phyloP scores from a whole-genome alignment of 2,329 filamentous ascomycete genomes.

The Diaporthe sp. region DNA sequence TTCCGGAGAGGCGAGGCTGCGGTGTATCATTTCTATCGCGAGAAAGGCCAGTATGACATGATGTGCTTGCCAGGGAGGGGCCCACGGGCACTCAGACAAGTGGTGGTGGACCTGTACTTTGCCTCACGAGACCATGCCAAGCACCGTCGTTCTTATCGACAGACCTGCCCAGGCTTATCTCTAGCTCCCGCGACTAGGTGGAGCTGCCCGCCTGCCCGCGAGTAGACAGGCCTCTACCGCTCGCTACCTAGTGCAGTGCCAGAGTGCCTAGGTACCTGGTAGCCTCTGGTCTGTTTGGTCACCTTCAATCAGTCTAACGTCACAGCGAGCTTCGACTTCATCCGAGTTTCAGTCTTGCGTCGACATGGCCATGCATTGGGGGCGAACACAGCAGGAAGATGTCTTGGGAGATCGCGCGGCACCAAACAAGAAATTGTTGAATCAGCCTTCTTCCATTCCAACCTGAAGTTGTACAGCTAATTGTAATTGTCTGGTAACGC shows the following conservation, averaged over 20 bases:
- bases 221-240: neutral
- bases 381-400: neutral
- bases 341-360: neutral
- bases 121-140: constrained; percentile 33
- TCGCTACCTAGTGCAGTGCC: neutral
- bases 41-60: constrained; percentile 20
- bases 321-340: neutral
- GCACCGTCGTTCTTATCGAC: constrained; percentile 18
- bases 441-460: neutral
- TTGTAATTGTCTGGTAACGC: neutral
- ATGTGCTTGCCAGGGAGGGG: constrained; percentile 27
- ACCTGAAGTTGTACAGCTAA: neutral
- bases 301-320: neutral
- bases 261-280: neutral
- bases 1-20: constrained; percentile 24
- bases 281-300: neutral
- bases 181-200: constrained; percentile 18
- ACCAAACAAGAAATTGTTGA: neutral
- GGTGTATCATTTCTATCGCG: constrained; percentile 11
- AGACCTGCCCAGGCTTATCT: constrained; percentile 21
- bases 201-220: neutral
- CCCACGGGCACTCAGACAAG: constrained; percentile 13
- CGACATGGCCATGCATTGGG: neutral
- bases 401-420: neutral
- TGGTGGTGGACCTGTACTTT: constrained; percentile 24